Percentiles rank a stretch among this genome's conserved stretches.
These are phyloP conservation scores for Sequoia sempervirens DNA, from an alignment of 75 land plant species.

Conservation along the genomic window DNA sequence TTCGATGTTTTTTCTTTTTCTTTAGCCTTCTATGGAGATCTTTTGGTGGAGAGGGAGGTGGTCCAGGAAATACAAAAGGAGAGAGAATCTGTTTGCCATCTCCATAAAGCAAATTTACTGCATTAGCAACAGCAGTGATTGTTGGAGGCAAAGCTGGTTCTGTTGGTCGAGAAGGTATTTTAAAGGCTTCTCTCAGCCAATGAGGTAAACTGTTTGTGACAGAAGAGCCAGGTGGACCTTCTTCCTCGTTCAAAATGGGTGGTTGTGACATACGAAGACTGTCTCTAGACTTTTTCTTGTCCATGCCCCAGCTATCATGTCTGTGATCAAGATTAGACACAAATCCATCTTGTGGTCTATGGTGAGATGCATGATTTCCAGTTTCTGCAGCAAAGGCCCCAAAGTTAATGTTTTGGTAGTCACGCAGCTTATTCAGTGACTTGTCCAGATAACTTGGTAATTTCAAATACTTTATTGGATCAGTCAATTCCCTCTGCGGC, in stretches of 20 bases:
- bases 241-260: constrained; percentile 13
- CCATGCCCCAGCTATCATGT: constrained; percentile 4
- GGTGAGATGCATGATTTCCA: not conserved
- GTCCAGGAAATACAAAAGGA: constrained; percentile 67
- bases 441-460: constrained; percentile 40
- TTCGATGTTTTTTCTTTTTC: constrained; percentile 38
- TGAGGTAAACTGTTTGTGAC: constrained; percentile 72
- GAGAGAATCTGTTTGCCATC: constrained; percentile 60
- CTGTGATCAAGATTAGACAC: constrained; percentile 13
- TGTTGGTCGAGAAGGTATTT: constrained; percentile 33
- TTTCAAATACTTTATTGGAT: constrained; percentile 26
- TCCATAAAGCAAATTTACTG: constrained; percentile 74
- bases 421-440: constrained; percentile 30
- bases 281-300: constrained; percentile 10
- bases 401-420: constrained; percentile 13
- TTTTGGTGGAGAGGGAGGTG: constrained; percentile 60
- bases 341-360: not conserved
- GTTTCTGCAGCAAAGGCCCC: not conserved
- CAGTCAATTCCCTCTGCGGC: constrained; percentile 6
- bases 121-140: constrained; percentile 82
- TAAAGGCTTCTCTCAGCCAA: constrained; percentile 94
- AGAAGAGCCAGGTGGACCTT: constrained; percentile 17
- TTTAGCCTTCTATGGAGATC: constrained; percentile 47
- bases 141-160: constrained; percentile 71
- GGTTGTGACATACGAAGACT: constrained; percentile 6